Conservation (phyloP, 371 early-diverging fungal genomes). For the Entomophthora muscae region DNA sequence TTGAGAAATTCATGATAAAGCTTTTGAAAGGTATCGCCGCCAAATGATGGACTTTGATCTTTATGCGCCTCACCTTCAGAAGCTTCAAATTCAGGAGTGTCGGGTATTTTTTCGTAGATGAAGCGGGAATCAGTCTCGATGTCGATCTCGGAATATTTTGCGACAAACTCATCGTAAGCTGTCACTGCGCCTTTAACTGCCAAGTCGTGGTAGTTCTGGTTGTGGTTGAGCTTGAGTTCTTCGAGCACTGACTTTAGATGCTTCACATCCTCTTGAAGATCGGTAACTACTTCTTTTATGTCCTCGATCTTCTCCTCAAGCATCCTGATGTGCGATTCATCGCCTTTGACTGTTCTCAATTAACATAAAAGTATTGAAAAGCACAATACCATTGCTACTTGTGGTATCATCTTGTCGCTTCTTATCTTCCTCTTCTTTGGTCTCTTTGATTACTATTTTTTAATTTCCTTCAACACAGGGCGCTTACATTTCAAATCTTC, state of each 20-base stretch:
- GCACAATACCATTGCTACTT: neutral
- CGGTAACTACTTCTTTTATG: conserved; percentile 15
- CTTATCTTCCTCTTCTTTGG: conserved; percentile 16
- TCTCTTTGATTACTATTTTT: conserved; percentile 9
- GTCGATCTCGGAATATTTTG: neutral
- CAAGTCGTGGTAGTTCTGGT: conserved; percentile 58
- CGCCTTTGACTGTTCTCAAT: conserved; percentile 10
- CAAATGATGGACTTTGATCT: neutral
- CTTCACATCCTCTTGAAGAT: conserved; percentile 20
- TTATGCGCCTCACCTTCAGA: neutral
- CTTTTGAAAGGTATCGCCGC: neutral
- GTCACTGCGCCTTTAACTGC: conserved; percentile 45
- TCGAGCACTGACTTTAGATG: conserved; percentile 24
- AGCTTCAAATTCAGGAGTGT: neutral
- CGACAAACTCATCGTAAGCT: conserved; percentile 35
- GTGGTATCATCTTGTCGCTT: conserved; percentile 11
- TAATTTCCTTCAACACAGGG: neutral
- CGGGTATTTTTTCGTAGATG: neutral
- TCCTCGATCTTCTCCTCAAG: conserved; percentile 11
- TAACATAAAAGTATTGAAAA: neutral
- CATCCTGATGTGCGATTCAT: conserved; percentile 11
- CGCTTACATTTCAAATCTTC: conserved; percentile 13
- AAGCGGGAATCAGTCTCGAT: neutral
- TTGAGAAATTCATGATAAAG: neutral
- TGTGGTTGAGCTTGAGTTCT: conserved; percentile 44